Base-by-base conservation (phyloP, 345 rosid genomes). In the Euphorbia tirucalli region DNA sequence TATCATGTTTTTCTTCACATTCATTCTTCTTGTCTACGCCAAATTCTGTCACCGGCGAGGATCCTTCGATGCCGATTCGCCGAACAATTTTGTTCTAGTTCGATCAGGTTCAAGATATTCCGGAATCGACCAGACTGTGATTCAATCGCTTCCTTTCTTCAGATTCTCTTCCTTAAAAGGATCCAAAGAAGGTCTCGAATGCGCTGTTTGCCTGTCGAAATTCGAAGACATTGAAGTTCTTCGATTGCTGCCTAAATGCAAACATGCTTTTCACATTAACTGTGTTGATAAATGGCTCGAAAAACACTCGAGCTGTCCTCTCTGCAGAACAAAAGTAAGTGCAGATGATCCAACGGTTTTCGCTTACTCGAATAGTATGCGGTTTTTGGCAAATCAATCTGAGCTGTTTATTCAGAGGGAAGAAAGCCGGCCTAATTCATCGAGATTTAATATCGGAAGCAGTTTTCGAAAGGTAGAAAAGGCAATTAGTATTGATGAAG, bases 281-380 rank as follows among this genome's bases (percentile, higher is more conserved):
- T 94, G 97, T 24, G 88, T 94, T 37, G 98, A 94, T 74, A 86
- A 77, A 71, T 92, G 98, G 98, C 96, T 92, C 25, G 98, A 92
- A 71, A 85, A 77, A 61, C 93, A 94, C 77, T 91, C 98, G 0
- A 90, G 95, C 67, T 94, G 97, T 69, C 98, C 98, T 28, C 85
- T 94, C 2, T 94, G 98, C 64, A 80, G 98, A 65, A 70, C 80
- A 0, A 87, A 74, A 63, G 81, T 94, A 80, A 81, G 78, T 19
- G 55, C 82, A 0, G 96, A 85, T 24, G 97, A 94, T 55, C 84
- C 78, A 0, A 52, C 83, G n/a, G 74, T 80, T 52, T 85, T 85
- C 49, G 68, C 85, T 11, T 80, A 83, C 32, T 86, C 93, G 1
- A 83, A 79, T 62, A 91, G 98, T 48, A 78, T 87, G 78, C 71